A percentile compares a stretch with the other conserved stretches of the same genome.
Evolutionary conservation across 1,284 basidiomycete species (phyloP).

Genomic region (Ceratobasidium theobromae): DNA sequence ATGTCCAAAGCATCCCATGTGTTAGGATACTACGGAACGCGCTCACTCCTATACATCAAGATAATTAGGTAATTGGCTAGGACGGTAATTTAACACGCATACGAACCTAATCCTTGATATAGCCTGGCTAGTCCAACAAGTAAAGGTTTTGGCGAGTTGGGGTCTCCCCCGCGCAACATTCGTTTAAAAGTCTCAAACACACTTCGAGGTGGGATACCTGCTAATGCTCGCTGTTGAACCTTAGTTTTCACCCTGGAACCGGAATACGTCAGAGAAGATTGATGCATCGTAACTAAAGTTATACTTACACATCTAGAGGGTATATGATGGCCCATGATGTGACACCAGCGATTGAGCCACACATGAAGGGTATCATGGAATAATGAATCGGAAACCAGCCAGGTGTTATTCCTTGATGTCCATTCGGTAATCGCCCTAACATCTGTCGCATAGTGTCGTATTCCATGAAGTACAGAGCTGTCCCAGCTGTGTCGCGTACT

Average conservation of each 20-base stretch:
- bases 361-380: conserved; percentile 80
- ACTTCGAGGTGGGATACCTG: conserved; percentile 67
- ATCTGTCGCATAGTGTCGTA: conserved; percentile 83
- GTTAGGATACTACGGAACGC: conserved; percentile 80
- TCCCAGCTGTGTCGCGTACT: conserved; percentile 81
- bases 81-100: background rate
- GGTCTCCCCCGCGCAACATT: conserved; percentile 77
- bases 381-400: conserved; percentile 74
- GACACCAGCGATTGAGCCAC: conserved; percentile 80
- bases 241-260: conserved; percentile 86
- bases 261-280: conserved; percentile 8
- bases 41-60: conserved; percentile 52
- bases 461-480: conserved; percentile 83
- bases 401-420: conserved; percentile 74
- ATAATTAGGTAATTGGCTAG: background rate
- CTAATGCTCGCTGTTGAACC: conserved; percentile 83
- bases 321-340: conserved; percentile 84
- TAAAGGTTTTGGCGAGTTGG: conserved; percentile 66
- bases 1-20: conserved; percentile 79
- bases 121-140: conserved; percentile 70
- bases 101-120: conserved; percentile 74
- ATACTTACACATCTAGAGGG: conserved; percentile 74
- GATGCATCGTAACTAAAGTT: background rate
- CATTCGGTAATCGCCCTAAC: conserved; percentile 65
- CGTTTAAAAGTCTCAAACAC: conserved; percentile 72